phyloP scores from a whole-genome alignment of 257 asterid species.

The Rauvolfia tetraphylla region DNA sequence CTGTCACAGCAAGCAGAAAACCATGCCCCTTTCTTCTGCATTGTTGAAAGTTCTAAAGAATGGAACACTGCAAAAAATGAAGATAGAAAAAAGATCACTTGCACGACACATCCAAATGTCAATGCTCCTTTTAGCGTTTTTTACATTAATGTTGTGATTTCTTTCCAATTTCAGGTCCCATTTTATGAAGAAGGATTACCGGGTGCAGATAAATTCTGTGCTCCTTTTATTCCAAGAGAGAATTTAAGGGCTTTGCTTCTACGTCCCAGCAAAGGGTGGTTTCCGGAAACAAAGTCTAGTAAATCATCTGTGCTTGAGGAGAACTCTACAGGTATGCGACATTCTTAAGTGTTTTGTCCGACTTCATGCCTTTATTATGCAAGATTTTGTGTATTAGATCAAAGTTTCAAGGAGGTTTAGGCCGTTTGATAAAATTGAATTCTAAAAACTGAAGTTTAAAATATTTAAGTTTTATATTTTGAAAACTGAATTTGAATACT shows the following conservation, averaged over 20 bases:
- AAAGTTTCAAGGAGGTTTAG: no score
- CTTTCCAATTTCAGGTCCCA: slow-evolving; percentile 18
- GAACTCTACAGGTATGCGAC: slow-evolving; percentile 10
- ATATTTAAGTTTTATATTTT: no score
- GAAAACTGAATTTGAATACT: no score
- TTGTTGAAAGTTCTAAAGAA: not conserved
- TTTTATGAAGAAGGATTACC: slow-evolving; percentile 24
- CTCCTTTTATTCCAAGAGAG: slow-evolving; percentile 27
- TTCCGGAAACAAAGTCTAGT: slow-evolving; percentile 5
- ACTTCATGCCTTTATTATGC: not conserved
- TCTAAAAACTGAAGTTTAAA: no score
- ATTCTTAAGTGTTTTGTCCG: slow-evolving; percentile 18
- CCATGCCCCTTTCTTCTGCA: not conserved
- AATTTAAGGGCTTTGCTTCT: slow-evolving; percentile 27
- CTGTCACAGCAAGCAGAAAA: not conserved
- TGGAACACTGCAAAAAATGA: no score
- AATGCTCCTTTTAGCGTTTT: not conserved
- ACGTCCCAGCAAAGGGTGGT: slow-evolving; percentile 5
- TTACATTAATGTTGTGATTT: not conserved
- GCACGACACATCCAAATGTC: not conserved
- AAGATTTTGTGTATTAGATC: no score
- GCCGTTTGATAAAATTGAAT: no score
- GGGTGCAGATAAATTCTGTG: slow-evolving; percentile 6
- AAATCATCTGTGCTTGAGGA: slow-evolving; percentile 13
- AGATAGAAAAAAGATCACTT: not conserved